These are phyloP conservation scores for Elsinoe fawcettii DNA, from an alignment of 2,329 filamentous ascomycete species.

Conservation along the genomic window DNA sequence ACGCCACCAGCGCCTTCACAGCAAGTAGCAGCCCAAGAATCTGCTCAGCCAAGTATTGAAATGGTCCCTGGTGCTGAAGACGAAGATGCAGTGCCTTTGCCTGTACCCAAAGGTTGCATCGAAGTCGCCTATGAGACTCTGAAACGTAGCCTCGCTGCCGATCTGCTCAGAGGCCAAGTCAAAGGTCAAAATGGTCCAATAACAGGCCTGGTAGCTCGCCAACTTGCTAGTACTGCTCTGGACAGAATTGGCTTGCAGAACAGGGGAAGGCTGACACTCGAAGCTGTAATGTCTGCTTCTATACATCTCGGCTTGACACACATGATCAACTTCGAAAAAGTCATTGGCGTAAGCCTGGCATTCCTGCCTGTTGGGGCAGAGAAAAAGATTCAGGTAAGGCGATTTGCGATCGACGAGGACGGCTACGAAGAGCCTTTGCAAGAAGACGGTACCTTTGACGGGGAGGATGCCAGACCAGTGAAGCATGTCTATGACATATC, in stretches of 20 bases:
- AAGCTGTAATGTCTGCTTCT: conserved; percentile 23
- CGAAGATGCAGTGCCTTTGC: neutral
- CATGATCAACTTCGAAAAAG: conserved; percentile 27
- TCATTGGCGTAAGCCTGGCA: conserved; percentile 32
- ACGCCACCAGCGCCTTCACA: conserved; percentile 52
- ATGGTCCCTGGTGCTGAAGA: neutral
- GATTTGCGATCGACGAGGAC: conserved; percentile 35
- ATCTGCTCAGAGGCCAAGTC: conserved; percentile 40
- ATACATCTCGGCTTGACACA: neutral
- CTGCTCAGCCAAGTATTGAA: neutral
- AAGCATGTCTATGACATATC: conserved; percentile 38
- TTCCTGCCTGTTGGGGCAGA: conserved; percentile 30
- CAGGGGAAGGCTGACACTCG: conserved; percentile 33
- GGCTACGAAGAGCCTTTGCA: conserved; percentile 35
- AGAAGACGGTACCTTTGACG: conserved; percentile 23
- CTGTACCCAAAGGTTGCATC: neutral
- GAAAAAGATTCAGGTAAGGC: conserved; percentile 35
- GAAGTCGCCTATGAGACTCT: conserved; percentile 31
- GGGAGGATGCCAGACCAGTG: conserved; percentile 18
- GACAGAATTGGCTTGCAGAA: conserved; percentile 30
- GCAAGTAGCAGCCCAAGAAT: neutral
- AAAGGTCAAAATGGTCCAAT: conserved; percentile 33
- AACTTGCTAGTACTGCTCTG: conserved; percentile 39
- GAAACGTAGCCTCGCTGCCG: conserved; percentile 39
- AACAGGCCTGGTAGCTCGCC: conserved; percentile 40